These are phyloP conservation scores for Cenococcum geophilum DNA, from an alignment of 495 filamentous ascomycete species.

Conservation along the genomic window DNA sequence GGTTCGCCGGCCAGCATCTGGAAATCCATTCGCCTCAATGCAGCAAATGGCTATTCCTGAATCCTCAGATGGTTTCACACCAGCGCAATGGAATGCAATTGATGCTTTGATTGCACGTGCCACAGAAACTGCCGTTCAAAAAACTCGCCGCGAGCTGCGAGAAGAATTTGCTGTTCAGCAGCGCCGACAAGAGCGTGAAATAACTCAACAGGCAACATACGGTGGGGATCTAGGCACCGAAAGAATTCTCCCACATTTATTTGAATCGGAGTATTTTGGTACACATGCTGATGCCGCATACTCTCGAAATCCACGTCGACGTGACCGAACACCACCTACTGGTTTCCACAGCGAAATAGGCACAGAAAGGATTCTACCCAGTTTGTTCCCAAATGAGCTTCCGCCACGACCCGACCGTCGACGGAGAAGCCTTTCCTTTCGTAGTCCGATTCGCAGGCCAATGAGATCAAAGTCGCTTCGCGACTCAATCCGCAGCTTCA, in stretches of 20 bases:
- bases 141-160: constrained; percentile 9
- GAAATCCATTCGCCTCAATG: constrained; percentile 8
- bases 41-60: neutral
- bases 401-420: constrained; percentile 2
- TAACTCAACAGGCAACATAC: neutral
- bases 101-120: constrained; percentile 10
- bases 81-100: constrained; percentile 13
- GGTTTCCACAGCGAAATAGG: constrained; percentile 10
- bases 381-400: constrained; percentile 3
- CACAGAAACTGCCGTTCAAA: constrained; percentile 7
- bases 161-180: constrained; percentile 11
- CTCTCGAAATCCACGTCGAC: neutral
- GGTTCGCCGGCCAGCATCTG: neutral
- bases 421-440: constrained; percentile 9
- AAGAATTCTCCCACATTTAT: neutral
- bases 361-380: neutral
- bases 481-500: constrained; percentile 12
- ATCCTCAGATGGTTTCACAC: constrained; percentile 9
- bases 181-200: constrained; percentile 13
- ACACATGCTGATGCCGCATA: neutral
- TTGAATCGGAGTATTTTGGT: neutral
- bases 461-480: constrained; percentile 2
- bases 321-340: constrained; percentile 3
- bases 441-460: neutral
- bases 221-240: constrained; percentile 5